Conservation (phyloP, 805 yeast species). For the Tanozyma kutaoensis region DNA sequence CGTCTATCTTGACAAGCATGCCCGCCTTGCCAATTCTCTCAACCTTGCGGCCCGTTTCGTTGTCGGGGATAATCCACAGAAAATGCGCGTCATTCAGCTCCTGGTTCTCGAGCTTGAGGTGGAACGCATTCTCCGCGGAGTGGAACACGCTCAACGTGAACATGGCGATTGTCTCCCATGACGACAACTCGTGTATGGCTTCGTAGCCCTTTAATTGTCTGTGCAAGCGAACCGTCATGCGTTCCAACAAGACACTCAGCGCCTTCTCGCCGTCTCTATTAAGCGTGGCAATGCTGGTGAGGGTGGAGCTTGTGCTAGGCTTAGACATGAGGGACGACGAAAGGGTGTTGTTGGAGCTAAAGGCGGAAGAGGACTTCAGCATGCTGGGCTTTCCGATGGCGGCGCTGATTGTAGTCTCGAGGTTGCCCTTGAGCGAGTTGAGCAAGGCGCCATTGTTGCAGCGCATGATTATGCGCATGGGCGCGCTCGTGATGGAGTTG, state of each 20-base stretch:
- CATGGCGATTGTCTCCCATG: slow-evolving; percentile 31
- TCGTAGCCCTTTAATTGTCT: slow-evolving; percentile 16
- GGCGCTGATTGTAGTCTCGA: slow-evolving; percentile 8
- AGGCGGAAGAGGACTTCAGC: slow-evolving; percentile 3
- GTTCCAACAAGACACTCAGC: slow-evolving; percentile 15
- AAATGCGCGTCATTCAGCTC: slow-evolving; percentile 4
- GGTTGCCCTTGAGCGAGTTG: slow-evolving; percentile 11
- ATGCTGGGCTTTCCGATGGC: slow-evolving; percentile 1
- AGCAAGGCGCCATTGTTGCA: slow-evolving; percentile 15
- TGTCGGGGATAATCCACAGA: slow-evolving; percentile 20
- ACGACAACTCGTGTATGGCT: slow-evolving; percentile 19
- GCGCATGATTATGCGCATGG: slow-evolving; percentile 17
- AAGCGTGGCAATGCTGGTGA: slow-evolving; percentile 11
- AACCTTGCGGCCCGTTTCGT: slow-evolving; percentile 13
- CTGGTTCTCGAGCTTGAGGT: slow-evolving; percentile 12
- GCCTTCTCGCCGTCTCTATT: too few relatives aligned
- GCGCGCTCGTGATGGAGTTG: slow-evolving; percentile 18
- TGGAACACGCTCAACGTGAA: slow-evolving; percentile 16
- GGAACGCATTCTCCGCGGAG: slow-evolving; percentile 16
- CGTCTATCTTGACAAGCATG: slow-evolving; percentile 18
- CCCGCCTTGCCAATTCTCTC: slow-evolving; percentile 31
- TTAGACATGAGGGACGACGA: slow-evolving; percentile 15
- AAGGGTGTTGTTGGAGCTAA: slow-evolving; percentile 14
- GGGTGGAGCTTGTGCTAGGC: slow-evolving; percentile 8
- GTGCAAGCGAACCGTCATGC: slow-evolving; percentile 24